Base-by-base conservation (phyloP, 2,329 filamentous ascomycete species). In the Mollisia scopiformis region DNA sequence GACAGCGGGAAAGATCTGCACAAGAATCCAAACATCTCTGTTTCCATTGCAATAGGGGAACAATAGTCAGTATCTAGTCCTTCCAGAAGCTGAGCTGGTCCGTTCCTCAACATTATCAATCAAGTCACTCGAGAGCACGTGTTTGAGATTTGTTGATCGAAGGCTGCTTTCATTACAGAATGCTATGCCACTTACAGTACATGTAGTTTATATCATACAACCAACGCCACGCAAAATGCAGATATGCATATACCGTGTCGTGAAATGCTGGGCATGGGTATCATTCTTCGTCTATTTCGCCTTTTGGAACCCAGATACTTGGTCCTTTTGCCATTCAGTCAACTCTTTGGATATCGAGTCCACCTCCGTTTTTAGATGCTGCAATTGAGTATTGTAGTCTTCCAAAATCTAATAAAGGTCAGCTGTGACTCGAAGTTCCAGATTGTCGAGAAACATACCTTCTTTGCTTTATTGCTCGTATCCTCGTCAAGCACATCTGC, bases 381-480 rank as follows among this genome's bases (percentile, higher is more conserved):
- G 81, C 33, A 95, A 80, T 78, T 94, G 91, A 73, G 88, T 90
- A 74, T 93, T 89, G 74, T 93, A 94, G 72, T 93, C 90, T 70
- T 90, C 88, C 69, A 94, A 77, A 50, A 94, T 88, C 89, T 92
- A 64, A 27, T 27, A 25, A 27, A 21, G 11, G 57, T 73, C 64
- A 73, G 67, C 53, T 55, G 28, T 33, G 23, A 30, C 23, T 27
- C 6, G 8, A 19, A 23, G 2, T 6, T 28, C 14, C 43, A 28
- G 28, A 37, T 27, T 35, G 6, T 49, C 73, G 55, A 69, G 64
- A 30, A 7, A 73, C 82, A 69, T 74, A 91, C 90, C 83, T 92
- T 91, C 75, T 91, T 91, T 43, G 90, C 84, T 74, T 89, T 88
- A 62, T 81, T 82, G 74, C 91, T 85, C 30, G 88, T 85, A 61